Evolutionary conservation across 208 protist species (phyloP).

Genomic region (Leptomonas pyrrhocoris): DNA sequence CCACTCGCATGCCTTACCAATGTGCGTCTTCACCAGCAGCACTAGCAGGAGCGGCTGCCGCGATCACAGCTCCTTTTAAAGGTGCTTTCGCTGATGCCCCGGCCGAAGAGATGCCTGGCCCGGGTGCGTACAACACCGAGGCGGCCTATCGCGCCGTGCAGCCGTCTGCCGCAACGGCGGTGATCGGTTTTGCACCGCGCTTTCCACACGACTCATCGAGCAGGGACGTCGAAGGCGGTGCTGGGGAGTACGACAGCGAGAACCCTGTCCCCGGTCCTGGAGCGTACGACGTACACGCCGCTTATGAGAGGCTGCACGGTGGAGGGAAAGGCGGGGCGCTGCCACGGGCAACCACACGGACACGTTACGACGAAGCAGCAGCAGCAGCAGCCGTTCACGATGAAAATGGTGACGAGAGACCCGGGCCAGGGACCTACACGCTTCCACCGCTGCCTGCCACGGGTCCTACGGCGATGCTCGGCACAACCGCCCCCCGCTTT

Average conservation of each 20-base stretch:
- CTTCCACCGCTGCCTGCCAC: conserved; percentile 15
- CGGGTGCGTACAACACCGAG: conserved; percentile 32
- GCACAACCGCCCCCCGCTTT: conserved; percentile 30
- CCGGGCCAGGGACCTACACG: conserved; percentile 41
- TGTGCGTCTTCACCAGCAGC: neutral
- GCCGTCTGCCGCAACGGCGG: conserved; percentile 1
- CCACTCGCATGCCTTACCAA: conserved; percentile 9
- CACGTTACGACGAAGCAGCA: neutral
- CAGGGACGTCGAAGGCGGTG: neutral
- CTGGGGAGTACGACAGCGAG: neutral
- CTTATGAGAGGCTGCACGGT: neutral
- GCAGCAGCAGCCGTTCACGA: neutral
- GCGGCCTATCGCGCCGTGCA: conserved; percentile 15
- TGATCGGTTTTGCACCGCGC: conserved; percentile 16
- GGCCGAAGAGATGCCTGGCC: conserved; percentile 11
- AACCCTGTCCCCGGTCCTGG: conserved; percentile 15
- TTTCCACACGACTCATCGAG: conserved; percentile 2
- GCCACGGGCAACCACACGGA: conserved; percentile 14
- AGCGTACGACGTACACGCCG: conserved; percentile 18
- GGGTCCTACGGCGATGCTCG: conserved; percentile 16
- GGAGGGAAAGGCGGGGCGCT: conserved; percentile 27
- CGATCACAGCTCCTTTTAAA: neutral
- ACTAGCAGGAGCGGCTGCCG: neutral
- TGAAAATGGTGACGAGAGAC: neutral
- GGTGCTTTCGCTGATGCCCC: neutral